Conservation (phyloP, 176 grass and related monocot species). For the Rhynchospora tenuis region DNA sequence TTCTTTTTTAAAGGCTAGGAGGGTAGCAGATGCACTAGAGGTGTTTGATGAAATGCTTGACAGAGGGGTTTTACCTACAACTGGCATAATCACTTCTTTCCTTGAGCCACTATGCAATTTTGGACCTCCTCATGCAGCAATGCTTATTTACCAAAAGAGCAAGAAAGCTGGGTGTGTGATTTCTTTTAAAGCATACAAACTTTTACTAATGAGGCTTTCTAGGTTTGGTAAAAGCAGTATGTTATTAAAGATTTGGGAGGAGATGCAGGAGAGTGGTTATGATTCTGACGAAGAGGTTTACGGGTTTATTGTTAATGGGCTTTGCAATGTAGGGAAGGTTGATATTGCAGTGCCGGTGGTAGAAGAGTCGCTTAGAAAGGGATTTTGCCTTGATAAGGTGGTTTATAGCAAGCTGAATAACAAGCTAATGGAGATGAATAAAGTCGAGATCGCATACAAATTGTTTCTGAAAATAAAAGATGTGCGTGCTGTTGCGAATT, state of each 20-base stretch:
- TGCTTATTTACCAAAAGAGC: constrained; percentile 75
- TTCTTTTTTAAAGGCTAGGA: constrained; percentile 52
- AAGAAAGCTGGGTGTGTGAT: constrained; percentile 68
- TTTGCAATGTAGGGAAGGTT: constrained; percentile 84
- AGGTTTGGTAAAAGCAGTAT: constrained; percentile 71
- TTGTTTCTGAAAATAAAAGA: constrained; percentile 63
- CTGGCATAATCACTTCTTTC: constrained; percentile 62
- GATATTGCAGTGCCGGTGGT: constrained; percentile 71
- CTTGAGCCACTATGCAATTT: constrained; percentile 66
- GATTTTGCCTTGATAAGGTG: constrained; percentile 55
- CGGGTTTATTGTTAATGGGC: constrained; percentile 76
- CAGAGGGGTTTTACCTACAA: constrained; percentile 53
- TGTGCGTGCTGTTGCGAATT: constrained; percentile 39
- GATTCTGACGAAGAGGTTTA: constrained; percentile 70
- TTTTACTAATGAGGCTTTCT: constrained; percentile 74
- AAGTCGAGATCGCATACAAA: constrained; percentile 69
- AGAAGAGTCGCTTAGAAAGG: constrained; percentile 68
- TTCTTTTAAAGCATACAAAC: constrained; percentile 82
- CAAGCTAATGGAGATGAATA: constrained; percentile 77
- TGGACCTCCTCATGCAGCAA: constrained; percentile 72
- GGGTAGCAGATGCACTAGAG: constrained; percentile 81
- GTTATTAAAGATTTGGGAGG: constrained; percentile 74
- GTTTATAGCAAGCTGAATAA: constrained; percentile 78
- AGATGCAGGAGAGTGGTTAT: constrained; percentile 62
- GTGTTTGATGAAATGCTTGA: constrained; percentile 66